Conservation (phyloP, 139 green algal species). For the Bryopsis sp. region DNA sequence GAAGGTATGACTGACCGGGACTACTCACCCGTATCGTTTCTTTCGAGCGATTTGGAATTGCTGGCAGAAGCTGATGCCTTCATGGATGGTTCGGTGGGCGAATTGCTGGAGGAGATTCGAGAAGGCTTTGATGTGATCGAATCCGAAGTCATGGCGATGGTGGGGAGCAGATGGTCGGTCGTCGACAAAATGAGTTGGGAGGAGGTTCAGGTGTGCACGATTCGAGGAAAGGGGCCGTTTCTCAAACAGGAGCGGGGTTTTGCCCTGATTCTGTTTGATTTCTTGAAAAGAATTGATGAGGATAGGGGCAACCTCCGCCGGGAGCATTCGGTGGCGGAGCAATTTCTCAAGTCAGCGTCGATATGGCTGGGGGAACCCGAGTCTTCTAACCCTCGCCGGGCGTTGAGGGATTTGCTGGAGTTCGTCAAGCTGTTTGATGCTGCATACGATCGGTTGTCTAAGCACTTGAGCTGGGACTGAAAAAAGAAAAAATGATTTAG, state of each 20-base stretch:
- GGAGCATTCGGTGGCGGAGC: background rate
- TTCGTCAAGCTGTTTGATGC: conserved; percentile 12
- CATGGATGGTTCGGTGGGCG: conserved; percentile 1
- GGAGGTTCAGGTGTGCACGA: background rate
- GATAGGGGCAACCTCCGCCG: conserved; percentile 2
- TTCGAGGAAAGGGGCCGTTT: background rate
- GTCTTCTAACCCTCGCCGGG: background rate
- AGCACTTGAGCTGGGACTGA: no score
- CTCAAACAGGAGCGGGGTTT: background rate
- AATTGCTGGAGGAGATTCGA: conserved; percentile 7
- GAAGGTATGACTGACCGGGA: background rate
- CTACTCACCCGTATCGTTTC: background rate
- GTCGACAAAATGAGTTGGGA: background rate
- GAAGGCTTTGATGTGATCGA: conserved; percentile 7
- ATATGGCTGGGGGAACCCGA: conserved; percentile 13
- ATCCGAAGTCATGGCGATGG: background rate
- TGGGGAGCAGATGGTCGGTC: background rate
- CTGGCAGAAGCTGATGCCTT: background rate
- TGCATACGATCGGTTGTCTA: background rate
- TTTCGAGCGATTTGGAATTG: background rate
- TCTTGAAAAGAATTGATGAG: conserved; percentile 7
- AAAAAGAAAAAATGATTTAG: no score
- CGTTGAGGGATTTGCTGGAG: conserved; percentile 4
- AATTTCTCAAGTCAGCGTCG: background rate
- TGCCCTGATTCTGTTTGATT: background rate